Percentiles rank a stretch among this genome's conserved stretches.
Evolutionary conservation across 2,329 filamentous ascomycete species (phyloP).

Genomic region (Aspergillus sojae): DNA sequence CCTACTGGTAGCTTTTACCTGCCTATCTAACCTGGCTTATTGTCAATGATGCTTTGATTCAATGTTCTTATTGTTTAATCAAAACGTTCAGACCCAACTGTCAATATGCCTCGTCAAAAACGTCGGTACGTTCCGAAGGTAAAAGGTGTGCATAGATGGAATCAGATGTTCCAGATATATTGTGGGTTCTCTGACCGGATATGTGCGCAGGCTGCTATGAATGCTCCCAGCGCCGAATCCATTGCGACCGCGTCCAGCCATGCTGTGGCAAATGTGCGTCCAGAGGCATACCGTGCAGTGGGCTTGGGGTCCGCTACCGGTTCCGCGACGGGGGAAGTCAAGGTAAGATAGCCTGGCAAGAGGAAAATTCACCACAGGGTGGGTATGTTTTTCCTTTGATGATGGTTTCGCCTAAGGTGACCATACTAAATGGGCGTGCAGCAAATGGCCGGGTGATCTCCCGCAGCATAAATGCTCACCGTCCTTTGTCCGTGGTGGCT

Average conservation of each 20-base stretch:
- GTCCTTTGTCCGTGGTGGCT: background rate
- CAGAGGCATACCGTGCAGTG: constrained; percentile 14
- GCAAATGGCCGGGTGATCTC: background rate
- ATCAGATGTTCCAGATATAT: background rate
- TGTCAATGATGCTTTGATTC: background rate
- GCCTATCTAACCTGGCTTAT: background rate
- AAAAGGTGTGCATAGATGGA: background rate
- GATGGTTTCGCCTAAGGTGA: background rate
- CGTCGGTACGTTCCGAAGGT: constrained; percentile 3
- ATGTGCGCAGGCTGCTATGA: constrained; percentile 24
- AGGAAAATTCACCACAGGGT: background rate
- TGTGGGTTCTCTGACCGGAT: background rate
- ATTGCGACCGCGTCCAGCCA: constrained; percentile 14
- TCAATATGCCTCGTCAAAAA: constrained; percentile 3
- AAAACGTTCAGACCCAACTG: background rate
- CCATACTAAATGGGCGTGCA: background rate
- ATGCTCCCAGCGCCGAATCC: constrained; percentile 21
- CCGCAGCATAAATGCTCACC: background rate
- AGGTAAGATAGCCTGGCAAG: background rate
- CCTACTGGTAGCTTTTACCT: background rate
- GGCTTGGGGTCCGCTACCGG: constrained; percentile 16
- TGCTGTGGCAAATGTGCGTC: constrained; percentile 17
- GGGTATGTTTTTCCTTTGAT: background rate
- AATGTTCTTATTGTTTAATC: background rate
- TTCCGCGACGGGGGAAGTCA: constrained; percentile 14